phyloP scores from a whole-genome alignment of 768 basidiomycete genomes.

The Pisolithus tinctorius region DNA sequence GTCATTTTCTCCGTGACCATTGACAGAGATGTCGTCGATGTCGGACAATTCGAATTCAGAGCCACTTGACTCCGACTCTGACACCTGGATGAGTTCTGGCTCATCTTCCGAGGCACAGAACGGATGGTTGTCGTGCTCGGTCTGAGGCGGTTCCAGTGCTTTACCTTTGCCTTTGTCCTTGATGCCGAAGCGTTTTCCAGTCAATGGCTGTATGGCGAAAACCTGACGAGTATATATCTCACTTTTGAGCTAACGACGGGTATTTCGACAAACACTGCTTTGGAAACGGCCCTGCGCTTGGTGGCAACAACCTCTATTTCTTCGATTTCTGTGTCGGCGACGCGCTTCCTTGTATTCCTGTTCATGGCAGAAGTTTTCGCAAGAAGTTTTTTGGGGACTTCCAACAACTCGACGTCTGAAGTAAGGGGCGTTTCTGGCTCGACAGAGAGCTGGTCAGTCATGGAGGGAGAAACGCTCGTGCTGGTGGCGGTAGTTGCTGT shows the following conservation, averaged over 20 bases:
- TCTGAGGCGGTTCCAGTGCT: conserved; percentile 20
- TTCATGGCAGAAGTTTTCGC: conserved; percentile 3
- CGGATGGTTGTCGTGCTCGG: conserved; percentile 24
- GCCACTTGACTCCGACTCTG: conserved; percentile 49
- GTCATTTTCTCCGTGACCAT: background rate
- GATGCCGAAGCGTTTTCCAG: conserved; percentile 4
- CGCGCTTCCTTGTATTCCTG: conserved; percentile 21
- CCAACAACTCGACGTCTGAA: conserved; percentile 29
- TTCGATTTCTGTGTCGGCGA: conserved; percentile 25
- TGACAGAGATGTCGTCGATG: conserved; percentile 1
- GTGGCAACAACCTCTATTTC: conserved; percentile 6
- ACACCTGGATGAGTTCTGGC: conserved; percentile 43
- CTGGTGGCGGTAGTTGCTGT: conserved; percentile 29
- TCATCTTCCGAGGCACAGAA: conserved; percentile 27
- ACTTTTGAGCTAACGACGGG: conserved; percentile 18
- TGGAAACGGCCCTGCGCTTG: conserved; percentile 30
- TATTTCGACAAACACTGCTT: conserved; percentile 17
- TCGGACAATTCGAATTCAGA: conserved; percentile 52
- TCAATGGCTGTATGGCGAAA: conserved; percentile 11
- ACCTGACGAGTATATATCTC: conserved; percentile 6
- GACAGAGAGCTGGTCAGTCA: conserved; percentile 42
- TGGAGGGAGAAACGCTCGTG: conserved; percentile 42
- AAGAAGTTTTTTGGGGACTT: background rate
- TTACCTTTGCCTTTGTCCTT: conserved; percentile 25
- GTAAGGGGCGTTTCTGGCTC: conserved; percentile 48